Conservation (phyloP, 2,329 filamentous ascomycete species). For the Daldinia eschscholtzii region DNA sequence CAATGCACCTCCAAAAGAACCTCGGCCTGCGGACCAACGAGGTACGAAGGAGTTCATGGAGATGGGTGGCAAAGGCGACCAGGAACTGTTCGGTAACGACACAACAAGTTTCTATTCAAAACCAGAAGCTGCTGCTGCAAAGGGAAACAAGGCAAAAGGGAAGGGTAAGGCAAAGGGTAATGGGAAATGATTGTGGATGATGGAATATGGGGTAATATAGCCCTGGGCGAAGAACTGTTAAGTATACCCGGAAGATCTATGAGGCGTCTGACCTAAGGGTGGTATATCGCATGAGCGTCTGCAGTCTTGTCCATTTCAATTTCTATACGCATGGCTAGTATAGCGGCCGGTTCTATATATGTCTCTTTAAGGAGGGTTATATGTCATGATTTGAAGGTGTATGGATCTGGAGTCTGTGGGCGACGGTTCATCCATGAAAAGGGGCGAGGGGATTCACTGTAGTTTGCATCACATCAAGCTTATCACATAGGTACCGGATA, state of each 20-base stretch:
- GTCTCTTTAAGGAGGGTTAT: neutral
- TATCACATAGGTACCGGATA: slow-evolving; percentile 15
- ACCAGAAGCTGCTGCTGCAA: slow-evolving; percentile 53
- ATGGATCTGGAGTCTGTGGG: slow-evolving; percentile 19
- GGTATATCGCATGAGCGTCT: slow-evolving; percentile 16
- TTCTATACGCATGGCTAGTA: slow-evolving; percentile 3
- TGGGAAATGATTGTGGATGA: slow-evolving; percentile 34
- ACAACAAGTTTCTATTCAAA: slow-evolving; percentile 63
- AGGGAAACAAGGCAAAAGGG: slow-evolving; percentile 46
- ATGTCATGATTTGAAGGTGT: slow-evolving; percentile 8
- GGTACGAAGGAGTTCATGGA: slow-evolving; percentile 82
- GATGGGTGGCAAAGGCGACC: slow-evolving; percentile 88
- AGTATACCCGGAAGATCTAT: slow-evolving; percentile 15
- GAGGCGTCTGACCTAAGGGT: neutral
- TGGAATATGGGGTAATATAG: slow-evolving; percentile 10
- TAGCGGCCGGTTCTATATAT: slow-evolving; percentile 4
- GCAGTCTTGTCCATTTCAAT: slow-evolving; percentile 2
- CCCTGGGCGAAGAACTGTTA: slow-evolving; percentile 3
- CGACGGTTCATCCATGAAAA: slow-evolving; percentile 28
- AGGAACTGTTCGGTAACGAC: slow-evolving; percentile 79
- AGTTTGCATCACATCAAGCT: slow-evolving; percentile 22
- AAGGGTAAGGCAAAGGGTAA: slow-evolving; percentile 47
- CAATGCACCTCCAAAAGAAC: slow-evolving; percentile 66
- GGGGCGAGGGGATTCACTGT: slow-evolving; percentile 6
- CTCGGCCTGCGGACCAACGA: slow-evolving; percentile 74